Base-by-base conservation (phyloP, 2,329 filamentous ascomycete genomes). In the Rhynchosporium agropyri region DNA sequence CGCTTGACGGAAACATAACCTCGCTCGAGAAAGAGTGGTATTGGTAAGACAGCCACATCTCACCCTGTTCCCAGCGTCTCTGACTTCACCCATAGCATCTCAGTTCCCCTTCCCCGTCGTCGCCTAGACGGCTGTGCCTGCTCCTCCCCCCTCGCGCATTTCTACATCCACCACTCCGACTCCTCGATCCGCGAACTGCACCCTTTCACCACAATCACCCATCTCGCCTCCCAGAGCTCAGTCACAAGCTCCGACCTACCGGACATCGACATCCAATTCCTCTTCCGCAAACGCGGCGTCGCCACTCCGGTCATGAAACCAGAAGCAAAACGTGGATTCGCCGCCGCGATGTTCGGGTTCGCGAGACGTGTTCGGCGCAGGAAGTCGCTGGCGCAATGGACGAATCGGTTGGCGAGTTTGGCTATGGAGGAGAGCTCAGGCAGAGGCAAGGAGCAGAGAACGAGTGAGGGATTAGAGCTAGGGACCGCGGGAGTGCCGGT, bases 141-240 rank as follows among this genome's bases (percentile, higher is more conserved):
- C 57, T 62, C 61, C 12, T 72, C 70, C 7, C 70, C 70, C 1
- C 63, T 72, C n/a, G 70, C 70, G 3, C 70, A 71, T 57, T 72
- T 72, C 45, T 69, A 71, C 57, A 68, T 72, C 60, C 67, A 72
- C 58, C 70, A 72, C 58, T 58, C 65, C 13, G 67, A 64, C 4
- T 70, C 70, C 13, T 72, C 70, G 7, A 59, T 67, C 43, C 66
- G 70, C n/a, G 70, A 72, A 53, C 61, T 72, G 9, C 70, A 72
- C 62, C 70, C 70, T n/a, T 72, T 72, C 60, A 72, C 70, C 12
- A 72, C 70, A 4, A 69, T 67, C 15, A 72, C 63, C 7, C 58
- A 62, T 59, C 63, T 64, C 4, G 59, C 59, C 12, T 61, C 63
- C 26, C 55, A 67, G 48, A 68, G 68, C 36, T 45, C 59, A 3